Conservation (phyloP, 345 rosid genomes). For the Rhizophora mangle region DNA sequence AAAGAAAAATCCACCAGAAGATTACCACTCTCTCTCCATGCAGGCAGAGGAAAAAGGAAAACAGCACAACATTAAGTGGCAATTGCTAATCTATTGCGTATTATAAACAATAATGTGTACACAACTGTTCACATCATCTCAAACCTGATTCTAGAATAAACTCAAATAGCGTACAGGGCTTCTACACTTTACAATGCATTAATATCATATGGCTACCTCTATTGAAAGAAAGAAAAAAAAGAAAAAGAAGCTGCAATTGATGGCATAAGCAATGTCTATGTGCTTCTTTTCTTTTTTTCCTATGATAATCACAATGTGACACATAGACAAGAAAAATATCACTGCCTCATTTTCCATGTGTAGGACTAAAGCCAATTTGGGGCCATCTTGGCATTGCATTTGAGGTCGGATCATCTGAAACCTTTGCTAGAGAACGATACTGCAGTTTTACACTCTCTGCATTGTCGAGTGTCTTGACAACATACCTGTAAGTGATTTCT, state of each 20-base stretch:
- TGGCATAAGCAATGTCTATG: no score
- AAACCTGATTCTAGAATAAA: conserved; percentile 10
- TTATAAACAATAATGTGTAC: conserved; percentile 9
- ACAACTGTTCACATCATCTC: background rate
- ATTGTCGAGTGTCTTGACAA: conserved; percentile 87
- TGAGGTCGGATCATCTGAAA: conserved; percentile 41
- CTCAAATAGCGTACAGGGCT: conserved; percentile 17
- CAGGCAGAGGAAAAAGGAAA: no score
- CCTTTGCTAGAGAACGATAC: conserved; percentile 81
- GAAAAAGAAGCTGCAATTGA: no score
- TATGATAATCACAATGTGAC: conserved; percentile 1
- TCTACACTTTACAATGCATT: conserved; percentile 34
- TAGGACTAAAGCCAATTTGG: conserved; percentile 54
- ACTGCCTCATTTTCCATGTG: background rate
- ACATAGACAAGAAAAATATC: background rate
- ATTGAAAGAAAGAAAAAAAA: no score
- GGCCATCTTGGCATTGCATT: conserved; percentile 46
- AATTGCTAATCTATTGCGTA: background rate
- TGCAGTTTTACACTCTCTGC: conserved; percentile 89
- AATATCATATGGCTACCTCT: background rate
- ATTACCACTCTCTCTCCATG: no score
- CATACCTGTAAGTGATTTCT: conserved; percentile 53
- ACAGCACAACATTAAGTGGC: no score
- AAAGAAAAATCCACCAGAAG: no score
- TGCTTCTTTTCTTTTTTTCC: no score